Percentiles rank a stretch among this genome's conserved stretches.
Conservation (phyloP, 2,329 filamentous ascomycete species). For the Hymenoscyphus fructigenus region DNA sequence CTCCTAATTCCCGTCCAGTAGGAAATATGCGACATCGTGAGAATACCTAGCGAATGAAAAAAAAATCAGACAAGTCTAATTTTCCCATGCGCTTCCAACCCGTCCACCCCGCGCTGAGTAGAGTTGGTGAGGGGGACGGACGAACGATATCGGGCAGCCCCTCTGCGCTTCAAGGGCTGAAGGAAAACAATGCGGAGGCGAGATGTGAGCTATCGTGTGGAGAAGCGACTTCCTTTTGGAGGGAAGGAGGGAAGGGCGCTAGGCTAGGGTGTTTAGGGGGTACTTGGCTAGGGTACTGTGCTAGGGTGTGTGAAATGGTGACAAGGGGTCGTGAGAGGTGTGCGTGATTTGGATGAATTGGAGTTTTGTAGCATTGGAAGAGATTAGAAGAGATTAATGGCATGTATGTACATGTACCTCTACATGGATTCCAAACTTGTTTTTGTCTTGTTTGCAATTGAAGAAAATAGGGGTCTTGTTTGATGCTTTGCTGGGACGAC, state of each 20-base stretch:
- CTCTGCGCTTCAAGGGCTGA: neutral
- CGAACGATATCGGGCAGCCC: neutral
- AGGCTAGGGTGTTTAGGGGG: neutral
- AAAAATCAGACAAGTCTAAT: no score
- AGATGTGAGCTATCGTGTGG: constrained; percentile 3
- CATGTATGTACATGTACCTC: neutral
- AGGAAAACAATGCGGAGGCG: neutral
- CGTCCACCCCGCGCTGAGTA: neutral
- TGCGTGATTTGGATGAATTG: neutral
- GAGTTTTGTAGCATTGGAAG: neutral
- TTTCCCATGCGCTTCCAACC: no score
- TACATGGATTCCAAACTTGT: neutral
- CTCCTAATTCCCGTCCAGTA: neutral
- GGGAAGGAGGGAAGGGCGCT: neutral
- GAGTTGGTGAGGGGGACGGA: neutral
- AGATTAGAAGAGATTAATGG: neutral
- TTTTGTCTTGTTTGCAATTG: neutral
- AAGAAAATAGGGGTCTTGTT: neutral
- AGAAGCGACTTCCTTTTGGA: neutral
- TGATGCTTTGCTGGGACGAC: neutral
- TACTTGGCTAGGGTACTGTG: neutral
- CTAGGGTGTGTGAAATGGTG: no score
- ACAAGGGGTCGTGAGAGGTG: neutral
- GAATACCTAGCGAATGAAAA: no score
- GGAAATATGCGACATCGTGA: neutral